Evolutionary conservation across 305 asterid genomes (phyloP).

Genomic region (Nicotiana rustica): DNA sequence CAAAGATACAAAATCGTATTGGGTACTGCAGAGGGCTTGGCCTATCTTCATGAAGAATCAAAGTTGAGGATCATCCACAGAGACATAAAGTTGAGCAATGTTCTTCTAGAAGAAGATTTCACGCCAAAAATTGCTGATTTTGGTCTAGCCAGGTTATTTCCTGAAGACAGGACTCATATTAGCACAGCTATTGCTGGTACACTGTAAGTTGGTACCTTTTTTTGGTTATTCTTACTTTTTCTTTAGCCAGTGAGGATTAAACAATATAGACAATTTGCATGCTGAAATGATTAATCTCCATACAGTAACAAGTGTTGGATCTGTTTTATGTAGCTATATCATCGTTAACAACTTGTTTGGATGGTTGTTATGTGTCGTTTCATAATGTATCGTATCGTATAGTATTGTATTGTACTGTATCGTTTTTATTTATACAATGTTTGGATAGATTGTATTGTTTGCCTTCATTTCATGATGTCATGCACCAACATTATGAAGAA

Average conservation of each 20-base stretch:
- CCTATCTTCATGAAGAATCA: slow-evolving; percentile 66
- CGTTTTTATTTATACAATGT: no score
- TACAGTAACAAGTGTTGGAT: not conserved
- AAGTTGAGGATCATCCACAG: slow-evolving; percentile 62
- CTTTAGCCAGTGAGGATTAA: not conserved
- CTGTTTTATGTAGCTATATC: not conserved
- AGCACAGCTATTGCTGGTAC: slow-evolving; percentile 78
- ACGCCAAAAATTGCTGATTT: slow-evolving; percentile 74
- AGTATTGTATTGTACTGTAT: no score
- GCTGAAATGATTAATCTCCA: not conserved
- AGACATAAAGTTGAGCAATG: slow-evolving; percentile 69
- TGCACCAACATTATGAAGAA: no score
- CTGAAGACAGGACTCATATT: slow-evolving; percentile 60
- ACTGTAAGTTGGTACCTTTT: slow-evolving; percentile 51
- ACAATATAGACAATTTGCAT: not conserved
- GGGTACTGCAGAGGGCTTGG: slow-evolving; percentile 70
- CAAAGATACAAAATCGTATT: slow-evolving; percentile 52
- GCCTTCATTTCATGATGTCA: no score
- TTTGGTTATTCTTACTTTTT: not conserved
- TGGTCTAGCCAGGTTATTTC: slow-evolving; percentile 69
- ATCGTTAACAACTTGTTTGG: not conserved
- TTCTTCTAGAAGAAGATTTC: slow-evolving; percentile 63
- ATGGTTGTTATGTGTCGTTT: no score
- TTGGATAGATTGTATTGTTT: no score
- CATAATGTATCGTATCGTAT: no score